Evolutionary conservation across 768 basidiomycete species (phyloP), one percentile per base, ranked within the genome.

Genomic region (Kwoniella shandongensis): DNA sequence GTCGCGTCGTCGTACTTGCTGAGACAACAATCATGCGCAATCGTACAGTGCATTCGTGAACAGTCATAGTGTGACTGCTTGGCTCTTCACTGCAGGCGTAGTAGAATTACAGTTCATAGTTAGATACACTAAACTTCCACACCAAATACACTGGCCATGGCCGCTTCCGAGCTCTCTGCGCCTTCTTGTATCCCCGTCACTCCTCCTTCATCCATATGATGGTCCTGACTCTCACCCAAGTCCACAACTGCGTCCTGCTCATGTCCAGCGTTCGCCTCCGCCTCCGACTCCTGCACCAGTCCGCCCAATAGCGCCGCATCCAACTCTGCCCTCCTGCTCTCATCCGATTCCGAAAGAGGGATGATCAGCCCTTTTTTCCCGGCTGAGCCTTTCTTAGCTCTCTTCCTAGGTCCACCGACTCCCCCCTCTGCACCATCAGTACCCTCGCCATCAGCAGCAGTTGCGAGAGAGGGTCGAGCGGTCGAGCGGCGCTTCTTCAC

Each of bases 401-500:
- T 51, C 26, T 51, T 58, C 20, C 29, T 46, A 2, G 48, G 48
- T 27, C 55, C 17, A 32, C 39, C 46, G 35, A 17, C 23, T 1
- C 22, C 39, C 13, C 23, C 38, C 8, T 36, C 30, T 4, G 20
- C 56, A 15, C 36, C 50, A 1, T 50, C 48, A 32, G 7, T 6
- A 32, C 23, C 18, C 29, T 47, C 41, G 7, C 30, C 35, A 17
- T 18, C 35, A 0, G 35, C 32, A 13, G 32, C 25, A 32, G 32
- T 6, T 17, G 8, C 40, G n/a, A n/a, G n/a, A 5, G 54, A 56
- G 18, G 48, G 40, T 26, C 56, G 41, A 17, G 54, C 36, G 22
- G 36, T 44, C 0, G 49, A 26, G n/a, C 64, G 51, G 17, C 72
- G 57, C 45, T 68, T 64, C 56, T 67, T 68, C 44, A 70, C 45